Evolutionary conservation across 1,284 basidiomycete genomes (phyloP).

Genomic region (Fomitopsis palustris): DNA sequence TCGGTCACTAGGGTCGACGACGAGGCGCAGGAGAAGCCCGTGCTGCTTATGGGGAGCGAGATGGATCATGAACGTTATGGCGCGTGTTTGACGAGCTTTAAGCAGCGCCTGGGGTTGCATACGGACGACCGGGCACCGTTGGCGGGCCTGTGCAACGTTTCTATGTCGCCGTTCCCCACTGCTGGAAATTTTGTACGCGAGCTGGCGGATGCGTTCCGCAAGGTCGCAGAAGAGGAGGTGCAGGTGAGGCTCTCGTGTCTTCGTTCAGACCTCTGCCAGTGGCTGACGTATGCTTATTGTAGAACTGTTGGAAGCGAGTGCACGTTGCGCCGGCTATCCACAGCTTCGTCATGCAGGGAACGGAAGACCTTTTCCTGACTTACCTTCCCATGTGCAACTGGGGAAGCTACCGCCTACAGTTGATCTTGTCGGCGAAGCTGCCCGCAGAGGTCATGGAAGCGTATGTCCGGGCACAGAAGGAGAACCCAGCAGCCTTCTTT

Average conservation of each 20-base stretch:
- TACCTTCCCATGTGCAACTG: slow-evolving; percentile 37
- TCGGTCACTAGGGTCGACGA: slow-evolving; percentile 13
- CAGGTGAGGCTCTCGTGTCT: slow-evolving; percentile 16
- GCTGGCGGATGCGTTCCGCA: slow-evolving; percentile 32
- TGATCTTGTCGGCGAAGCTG: slow-evolving; percentile 34
- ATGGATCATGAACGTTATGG: slow-evolving; percentile 34
- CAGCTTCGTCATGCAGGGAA: slow-evolving; percentile 39
- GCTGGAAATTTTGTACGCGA: slow-evolving; percentile 29
- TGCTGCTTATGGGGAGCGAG: slow-evolving; percentile 35
- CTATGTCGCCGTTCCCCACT: slow-evolving; percentile 42
- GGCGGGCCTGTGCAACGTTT: slow-evolving; percentile 36
- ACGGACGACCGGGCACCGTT: slow-evolving; percentile 29
- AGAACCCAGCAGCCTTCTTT: slow-evolving; percentile 13
- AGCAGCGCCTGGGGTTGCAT: slow-evolving; percentile 34
- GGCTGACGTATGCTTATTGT: slow-evolving; percentile 3
- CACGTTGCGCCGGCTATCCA: slow-evolving; percentile 30
- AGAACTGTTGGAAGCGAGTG: slow-evolving; percentile 27
- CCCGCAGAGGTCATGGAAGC: slow-evolving; percentile 15
- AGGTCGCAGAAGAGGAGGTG: slow-evolving; percentile 33
- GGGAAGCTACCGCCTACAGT: slow-evolving; percentile 36
- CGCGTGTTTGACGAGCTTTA: slow-evolving; percentile 30
- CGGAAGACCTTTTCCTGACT: slow-evolving; percentile 31
- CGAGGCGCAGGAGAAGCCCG: slow-evolving; percentile 25
- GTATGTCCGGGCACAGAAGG: slow-evolving; percentile 18
- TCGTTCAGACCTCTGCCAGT: not conserved